Evolutionary conservation across 495 filamentous ascomycete genomes (phyloP).

Genomic region (Aspergillus leporis): DNA sequence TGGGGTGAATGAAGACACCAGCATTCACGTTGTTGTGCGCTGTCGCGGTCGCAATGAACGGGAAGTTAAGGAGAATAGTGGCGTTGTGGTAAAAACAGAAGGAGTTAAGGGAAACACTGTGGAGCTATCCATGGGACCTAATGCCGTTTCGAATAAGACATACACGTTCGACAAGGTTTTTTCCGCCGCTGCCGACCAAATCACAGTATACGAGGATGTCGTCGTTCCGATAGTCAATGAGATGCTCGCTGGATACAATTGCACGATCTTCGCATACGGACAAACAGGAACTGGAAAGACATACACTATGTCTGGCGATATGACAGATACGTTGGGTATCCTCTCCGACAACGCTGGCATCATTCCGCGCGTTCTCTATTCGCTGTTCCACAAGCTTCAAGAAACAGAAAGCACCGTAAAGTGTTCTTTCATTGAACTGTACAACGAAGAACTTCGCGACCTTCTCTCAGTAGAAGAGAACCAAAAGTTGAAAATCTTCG

Average conservation of each 20-base stretch:
- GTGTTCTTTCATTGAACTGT: slow-evolving; percentile 97
- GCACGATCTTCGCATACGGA: slow-evolving; percentile 97
- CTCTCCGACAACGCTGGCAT: slow-evolving; percentile 91
- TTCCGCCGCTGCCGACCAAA: slow-evolving; percentile 91
- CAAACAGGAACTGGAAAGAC: slow-evolving; percentile 98
- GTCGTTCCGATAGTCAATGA: slow-evolving; percentile 90
- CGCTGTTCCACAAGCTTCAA: slow-evolving; percentile 81
- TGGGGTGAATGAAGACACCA: slow-evolving; percentile 77
- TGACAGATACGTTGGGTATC: slow-evolving; percentile 80
- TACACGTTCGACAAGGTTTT: slow-evolving; percentile 98
- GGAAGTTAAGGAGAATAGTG: slow-evolving; percentile 89
- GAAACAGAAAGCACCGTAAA: slow-evolving; percentile 89
- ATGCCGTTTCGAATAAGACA: slow-evolving; percentile 88
- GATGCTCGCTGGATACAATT: slow-evolving; percentile 97
- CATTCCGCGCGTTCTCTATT: slow-evolving; percentile 84
- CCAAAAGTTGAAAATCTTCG: slow-evolving; percentile 90
- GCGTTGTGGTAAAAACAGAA: slow-evolving; percentile 84
- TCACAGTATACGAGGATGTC: slow-evolving; percentile 89
- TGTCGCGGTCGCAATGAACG: slow-evolving; percentile 91
- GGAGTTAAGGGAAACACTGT: slow-evolving; percentile 81
- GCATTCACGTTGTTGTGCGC: slow-evolving; percentile 94
- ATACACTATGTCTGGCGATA: slow-evolving; percentile 99
- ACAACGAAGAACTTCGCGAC: slow-evolving; percentile 95
- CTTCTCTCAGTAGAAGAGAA: slow-evolving; percentile 78
- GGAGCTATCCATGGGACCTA: slow-evolving; percentile 89